These are phyloP conservation scores for Glaciozyma martinii DNA, from an alignment of 768 basidiomycete genomes.

Conservation along the genomic window DNA sequence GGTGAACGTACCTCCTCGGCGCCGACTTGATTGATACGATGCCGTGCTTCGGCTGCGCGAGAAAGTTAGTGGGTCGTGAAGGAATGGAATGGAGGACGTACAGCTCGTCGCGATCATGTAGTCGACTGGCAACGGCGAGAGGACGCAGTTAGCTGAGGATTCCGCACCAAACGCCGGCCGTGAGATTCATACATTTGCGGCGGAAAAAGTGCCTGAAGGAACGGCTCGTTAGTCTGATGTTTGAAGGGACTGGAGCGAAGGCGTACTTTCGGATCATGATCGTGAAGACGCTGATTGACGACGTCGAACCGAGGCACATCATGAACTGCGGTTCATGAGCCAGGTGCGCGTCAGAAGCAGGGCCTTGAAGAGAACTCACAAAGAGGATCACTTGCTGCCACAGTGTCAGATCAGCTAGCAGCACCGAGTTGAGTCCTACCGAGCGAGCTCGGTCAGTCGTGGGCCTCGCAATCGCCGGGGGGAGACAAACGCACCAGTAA, in stretches of 20 bases:
- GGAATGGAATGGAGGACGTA: background rate
- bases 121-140: slow-evolving; percentile 38
- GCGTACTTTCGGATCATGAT: slow-evolving; percentile 64
- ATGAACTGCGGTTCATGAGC: slow-evolving; percentile 6
- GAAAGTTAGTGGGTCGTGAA: background rate
- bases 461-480: background rate
- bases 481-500: slow-evolving; percentile 43
- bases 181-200: slow-evolving; percentile 43
- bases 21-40: slow-evolving; percentile 18
- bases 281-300: slow-evolving; percentile 72
- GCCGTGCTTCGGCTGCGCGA: slow-evolving; percentile 10
- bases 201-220: slow-evolving; percentile 58
- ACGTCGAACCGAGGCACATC: slow-evolving; percentile 42
- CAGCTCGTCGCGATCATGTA: slow-evolving; percentile 28
- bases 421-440: slow-evolving; percentile 35
- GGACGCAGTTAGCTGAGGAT: too few relatives aligned
- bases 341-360: slow-evolving; percentile 31
- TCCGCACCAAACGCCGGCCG: too few relatives aligned
- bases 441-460: background rate
- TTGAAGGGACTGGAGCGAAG: background rate
- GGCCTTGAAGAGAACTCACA: slow-evolving; percentile 67
- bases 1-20: slow-evolving; percentile 17
- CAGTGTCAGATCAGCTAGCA: slow-evolving; percentile 34
- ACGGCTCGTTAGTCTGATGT: background rate
- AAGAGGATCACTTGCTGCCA: slow-evolving; percentile 45